Base-by-base conservation (phyloP, 495 filamentous ascomycete species). In the Hyaloscypha finlandica region DNA sequence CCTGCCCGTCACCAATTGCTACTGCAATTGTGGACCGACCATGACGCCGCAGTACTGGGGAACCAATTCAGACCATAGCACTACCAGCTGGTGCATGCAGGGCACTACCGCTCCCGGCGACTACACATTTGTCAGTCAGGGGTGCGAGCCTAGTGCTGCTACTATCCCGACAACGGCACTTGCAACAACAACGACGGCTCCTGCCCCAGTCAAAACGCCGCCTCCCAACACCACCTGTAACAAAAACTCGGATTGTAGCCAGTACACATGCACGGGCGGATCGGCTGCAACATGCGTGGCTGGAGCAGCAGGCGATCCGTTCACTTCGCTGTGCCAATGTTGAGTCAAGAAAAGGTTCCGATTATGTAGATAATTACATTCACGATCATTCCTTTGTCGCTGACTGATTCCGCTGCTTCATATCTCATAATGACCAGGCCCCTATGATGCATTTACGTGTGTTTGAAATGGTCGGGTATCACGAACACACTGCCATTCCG, bases 151-250 rank as follows among this genome's bases (percentile, higher is more conserved):
- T 25, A 37, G 31, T 60, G 19, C 57, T 60, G 31, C 25, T 25
- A 25, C 31, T 60, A 6, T 60, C 14, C 30, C 57, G 29, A 37
- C 59, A 45, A 51, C 37, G 39, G 6, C 55, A 58, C 25, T 25
- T 25, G 1, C 55, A 29, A n/a, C 55, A 29, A n/a, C 35, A 48
- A 52, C 59, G n/a, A 45, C 59, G 37, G 33, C 42, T 62, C 59
- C 59, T 51, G 20, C 25, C 55, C 58, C 58, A 37, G 35, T 61
- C 35, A 61, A 61, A 11, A 62, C 20, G 37, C 59, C 59, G 14
- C 59, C 59, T 48, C 59, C 59, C 22, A 62, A 62, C 37, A 62
- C 59, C 20, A 62, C 59, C 14, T 62, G 59, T 48, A 62, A 62
- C 59, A 48, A 51, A 52, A 62, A 62, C 37, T 51, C 37, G 37